Conservation (phyloP, 306 rosid genomes). For the Cajanus cajan region DNA sequence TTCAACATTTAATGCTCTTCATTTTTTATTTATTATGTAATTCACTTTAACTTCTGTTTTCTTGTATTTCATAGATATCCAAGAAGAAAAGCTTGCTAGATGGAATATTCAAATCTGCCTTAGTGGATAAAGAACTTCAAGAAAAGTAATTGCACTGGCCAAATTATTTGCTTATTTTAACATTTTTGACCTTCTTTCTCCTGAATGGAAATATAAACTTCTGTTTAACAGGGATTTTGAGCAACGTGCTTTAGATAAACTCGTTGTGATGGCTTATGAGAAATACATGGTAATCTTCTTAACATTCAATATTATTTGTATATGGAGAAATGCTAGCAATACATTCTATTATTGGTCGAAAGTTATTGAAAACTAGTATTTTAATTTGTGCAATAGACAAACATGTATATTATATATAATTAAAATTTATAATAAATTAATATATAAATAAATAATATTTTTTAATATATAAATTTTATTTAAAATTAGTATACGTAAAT, state of each 20-base stretch:
- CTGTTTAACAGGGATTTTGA: conserved; percentile 78
- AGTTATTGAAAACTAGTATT: no score
- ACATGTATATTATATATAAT: no score
- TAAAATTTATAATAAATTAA: no score
- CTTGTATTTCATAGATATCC: conserved; percentile 51
- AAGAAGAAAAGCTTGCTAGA: conserved; percentile 68
- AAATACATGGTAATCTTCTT: conserved; percentile 77
- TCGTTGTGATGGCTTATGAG: conserved; percentile 72
- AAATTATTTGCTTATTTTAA: conserved; percentile 28
- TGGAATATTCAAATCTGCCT: conserved; percentile 58
- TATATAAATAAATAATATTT: no score
- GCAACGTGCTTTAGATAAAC: conserved; percentile 75
- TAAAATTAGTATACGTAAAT: no score
- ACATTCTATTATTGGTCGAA: no score
- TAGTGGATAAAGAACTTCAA: conserved; percentile 56
- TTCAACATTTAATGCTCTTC: conserved; percentile 14
- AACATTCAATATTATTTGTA: conserved; percentile 10
- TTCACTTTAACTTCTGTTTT: conserved; percentile 31
- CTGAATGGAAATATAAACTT: conserved; percentile 25
- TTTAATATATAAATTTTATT: no score
- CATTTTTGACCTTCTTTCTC: conserved; percentile 27
- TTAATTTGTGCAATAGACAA: no score
- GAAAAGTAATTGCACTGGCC: conserved; percentile 59
- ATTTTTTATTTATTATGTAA: conserved; percentile 8
- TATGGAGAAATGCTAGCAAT: background rate